phyloP scores from a whole-genome alignment of 306 rosid genomes.

The Cercis canadensis region DNA sequence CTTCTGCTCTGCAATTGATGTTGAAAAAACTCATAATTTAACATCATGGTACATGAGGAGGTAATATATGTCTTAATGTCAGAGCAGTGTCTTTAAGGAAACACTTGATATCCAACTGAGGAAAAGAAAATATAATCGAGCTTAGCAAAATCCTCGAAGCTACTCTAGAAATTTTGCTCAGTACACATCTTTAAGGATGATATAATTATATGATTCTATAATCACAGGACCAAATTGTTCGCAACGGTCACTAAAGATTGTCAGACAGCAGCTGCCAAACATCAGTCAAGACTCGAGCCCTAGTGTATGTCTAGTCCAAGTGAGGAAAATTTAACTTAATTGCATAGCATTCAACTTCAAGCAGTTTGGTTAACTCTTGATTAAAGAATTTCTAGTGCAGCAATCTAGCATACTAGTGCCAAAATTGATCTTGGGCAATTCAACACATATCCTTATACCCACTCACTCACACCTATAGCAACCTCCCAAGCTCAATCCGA shows the following conservation, averaged over 20 bases:
- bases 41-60: not conserved
- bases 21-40: constrained; percentile 13
- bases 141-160: constrained; percentile 1
- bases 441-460: not conserved
- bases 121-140: constrained; percentile 1
- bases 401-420: not conserved
- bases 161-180: not conserved
- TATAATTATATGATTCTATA: not conserved
- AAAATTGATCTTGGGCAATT: not conserved
- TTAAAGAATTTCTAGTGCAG: not conserved
- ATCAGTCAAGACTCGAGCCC: not conserved
- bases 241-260: constrained; percentile 3
- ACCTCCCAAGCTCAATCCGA: not conserved
- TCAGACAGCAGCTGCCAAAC: not conserved
- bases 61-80: constrained; percentile 17
- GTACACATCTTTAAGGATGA: constrained; percentile 1
- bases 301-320: not conserved
- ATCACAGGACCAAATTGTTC: not conserved
- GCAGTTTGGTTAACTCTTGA: constrained; percentile 1
- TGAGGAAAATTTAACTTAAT: constrained; percentile 15
- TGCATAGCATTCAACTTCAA: not conserved
- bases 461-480: not conserved
- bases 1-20: constrained; percentile 71
- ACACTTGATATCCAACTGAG: constrained; percentile 22
- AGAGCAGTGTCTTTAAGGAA: constrained; percentile 29